Evolutionary conservation across 169 alveolate species (phyloP), one percentile per base, ranked within the genome.

Genomic region (Perkinsus olseni): DNA sequence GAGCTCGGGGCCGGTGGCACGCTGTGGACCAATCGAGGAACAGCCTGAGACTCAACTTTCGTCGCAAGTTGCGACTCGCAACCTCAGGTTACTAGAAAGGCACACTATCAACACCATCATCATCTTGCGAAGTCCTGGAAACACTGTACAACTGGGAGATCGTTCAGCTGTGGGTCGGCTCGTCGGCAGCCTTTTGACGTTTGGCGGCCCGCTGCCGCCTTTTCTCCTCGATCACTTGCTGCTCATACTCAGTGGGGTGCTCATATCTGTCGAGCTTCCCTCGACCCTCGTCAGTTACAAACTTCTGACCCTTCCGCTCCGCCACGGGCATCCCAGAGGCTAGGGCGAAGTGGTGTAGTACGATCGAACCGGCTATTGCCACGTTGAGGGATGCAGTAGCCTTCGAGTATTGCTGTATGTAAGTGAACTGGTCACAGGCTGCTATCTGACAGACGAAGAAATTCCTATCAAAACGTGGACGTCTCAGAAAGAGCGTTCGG

Each of bases 341-440:
- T 38, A 95, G 93, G 40, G 97, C 98, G 95, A 96, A 97, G 92
- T 97, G 98, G 92, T 96, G 97, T 93, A 97, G 96, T 50, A 97
- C 96, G 92, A 98, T 98, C 34, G 98, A 97, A 0, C 98, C 98
- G 0, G 99, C 98, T 11, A 97, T 96, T 17, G 98, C 97, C 31
- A 98, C 99, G 95, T 98, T 98, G 92, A 98, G 95, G 92, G 98
- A 95, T 11, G 98, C 99, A 20, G 98, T 98, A 45, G 97, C 98
- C 93, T 95, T 94, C 38, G 97, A 95, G 93, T 97, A 97, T 94
- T 97, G 97, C 36, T 97, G 98, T 45, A 98, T 98, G 94, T 97
- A 97, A 38, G 97, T 97, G 93, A 97, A 97, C 40, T 96, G 96
- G 93, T 98, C 99, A 92, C 99, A 98, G 34, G 97, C 95, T 62